Conservation (phyloP, 129 eudicot species). For the Saposhnikovia divaricata region DNA sequence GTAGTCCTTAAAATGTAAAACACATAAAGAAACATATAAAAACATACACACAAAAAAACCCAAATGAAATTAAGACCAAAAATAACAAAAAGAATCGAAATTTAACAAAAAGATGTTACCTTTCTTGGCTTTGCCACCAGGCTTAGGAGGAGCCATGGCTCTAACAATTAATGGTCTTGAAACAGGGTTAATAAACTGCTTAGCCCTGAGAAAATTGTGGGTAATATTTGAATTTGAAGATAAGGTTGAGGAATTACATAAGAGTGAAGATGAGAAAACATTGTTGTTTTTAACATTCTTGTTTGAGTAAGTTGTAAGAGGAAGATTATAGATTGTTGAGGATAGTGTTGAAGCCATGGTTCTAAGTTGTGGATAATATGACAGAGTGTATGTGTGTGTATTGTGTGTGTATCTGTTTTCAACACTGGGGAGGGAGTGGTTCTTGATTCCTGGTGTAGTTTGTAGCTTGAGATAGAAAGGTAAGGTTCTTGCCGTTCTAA, state of each 20-base stretch:
- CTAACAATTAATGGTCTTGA: conserved; percentile 47
- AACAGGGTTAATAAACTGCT: neutral
- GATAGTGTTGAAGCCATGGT: conserved; percentile 3
- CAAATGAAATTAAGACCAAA: neutral
- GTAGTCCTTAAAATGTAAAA: neutral
- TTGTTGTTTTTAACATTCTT: neutral
- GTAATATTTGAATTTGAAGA: conserved; percentile 24
- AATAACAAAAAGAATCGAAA: neutral
- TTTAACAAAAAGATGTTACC: conserved; percentile 23
- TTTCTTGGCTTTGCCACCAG: conserved; percentile 84
- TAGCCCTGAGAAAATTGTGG: conserved; percentile 22
- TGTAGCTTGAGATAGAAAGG: no score
- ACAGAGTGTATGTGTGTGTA: neutral
- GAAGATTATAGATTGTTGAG: neutral
- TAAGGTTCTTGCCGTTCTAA: no score
- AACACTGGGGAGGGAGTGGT: neutral
- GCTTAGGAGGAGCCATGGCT: conserved; percentile 96
- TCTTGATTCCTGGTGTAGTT: no score
- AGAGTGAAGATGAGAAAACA: conserved; percentile 18
- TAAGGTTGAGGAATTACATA: conserved; percentile 16
- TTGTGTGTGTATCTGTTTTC: neutral
- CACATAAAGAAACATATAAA: neutral
- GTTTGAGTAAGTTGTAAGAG: neutral
- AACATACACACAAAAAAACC: neutral
- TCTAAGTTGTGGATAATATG: conserved; percentile 1